These are phyloP conservation scores for Yarrowia sp. DNA, from an alignment of 805 yeast species.

Conservation along the genomic window DNA sequence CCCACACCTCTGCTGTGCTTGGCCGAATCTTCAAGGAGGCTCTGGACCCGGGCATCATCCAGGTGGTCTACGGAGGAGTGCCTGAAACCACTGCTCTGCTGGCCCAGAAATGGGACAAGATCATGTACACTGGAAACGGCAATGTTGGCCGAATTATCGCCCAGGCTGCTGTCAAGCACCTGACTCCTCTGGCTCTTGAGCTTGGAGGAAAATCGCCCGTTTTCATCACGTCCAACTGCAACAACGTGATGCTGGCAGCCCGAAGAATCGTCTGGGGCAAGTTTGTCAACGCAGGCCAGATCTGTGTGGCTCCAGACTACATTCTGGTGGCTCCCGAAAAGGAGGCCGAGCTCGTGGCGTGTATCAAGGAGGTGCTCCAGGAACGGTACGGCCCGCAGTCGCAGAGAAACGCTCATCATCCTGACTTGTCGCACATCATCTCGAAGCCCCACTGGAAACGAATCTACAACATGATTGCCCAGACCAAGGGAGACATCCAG, in stretches of 20 bases:
- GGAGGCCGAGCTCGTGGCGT: conserved; percentile 49
- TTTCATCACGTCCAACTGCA: conserved; percentile 36
- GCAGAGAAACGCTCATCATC: neutral
- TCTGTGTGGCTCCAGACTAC: conserved; percentile 88
- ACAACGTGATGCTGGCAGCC: conserved; percentile 40
- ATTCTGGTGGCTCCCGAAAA: conserved; percentile 57
- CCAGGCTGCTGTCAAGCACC: conserved; percentile 71
- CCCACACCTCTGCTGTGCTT: conserved; percentile 54
- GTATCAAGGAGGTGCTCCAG: conserved; percentile 42
- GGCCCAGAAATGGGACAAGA: conserved; percentile 68
- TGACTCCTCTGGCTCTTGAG: conserved; percentile 79
- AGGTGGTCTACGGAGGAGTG: conserved; percentile 69
- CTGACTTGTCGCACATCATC: conserved; percentile 58
- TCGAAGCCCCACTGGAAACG: conserved; percentile 52
- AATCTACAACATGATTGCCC: conserved; percentile 43
- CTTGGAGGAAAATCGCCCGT: conserved; percentile 93
- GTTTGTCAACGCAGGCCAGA: conserved; percentile 82
- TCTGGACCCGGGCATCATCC: conserved; percentile 53
- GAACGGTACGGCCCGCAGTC: conserved; percentile 44
- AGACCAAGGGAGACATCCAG: conserved; percentile 25
- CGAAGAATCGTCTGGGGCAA: conserved; percentile 79
- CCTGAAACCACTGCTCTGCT: conserved; percentile 59
- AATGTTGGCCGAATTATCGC: conserved; percentile 75
- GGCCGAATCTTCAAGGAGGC: conserved; percentile 52
- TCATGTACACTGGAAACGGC: conserved; percentile 80